Evolutionary conservation across 805 yeast genomes (phyloP).

Genomic region (Saturnispora dispora): DNA sequence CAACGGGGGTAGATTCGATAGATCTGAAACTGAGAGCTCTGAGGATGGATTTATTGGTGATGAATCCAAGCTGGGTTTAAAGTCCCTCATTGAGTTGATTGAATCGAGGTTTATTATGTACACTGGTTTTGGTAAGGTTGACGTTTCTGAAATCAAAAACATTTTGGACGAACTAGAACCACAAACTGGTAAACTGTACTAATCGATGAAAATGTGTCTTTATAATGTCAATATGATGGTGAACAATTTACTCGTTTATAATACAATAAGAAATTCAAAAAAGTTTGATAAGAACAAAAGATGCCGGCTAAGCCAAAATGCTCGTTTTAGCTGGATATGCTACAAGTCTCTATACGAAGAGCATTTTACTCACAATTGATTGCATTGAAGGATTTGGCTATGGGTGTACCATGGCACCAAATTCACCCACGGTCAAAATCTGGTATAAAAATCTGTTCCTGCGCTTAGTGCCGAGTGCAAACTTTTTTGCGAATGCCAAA

Average conservation of each 20-base stretch:
- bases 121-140: not conserved
- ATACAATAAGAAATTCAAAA: not conserved
- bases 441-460: not conserved
- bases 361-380: too few relatives aligned
- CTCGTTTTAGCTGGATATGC: too few relatives aligned
- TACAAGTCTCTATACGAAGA: too few relatives aligned
- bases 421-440: not conserved
- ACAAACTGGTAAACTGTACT: not conserved
- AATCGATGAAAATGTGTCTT: not conserved
- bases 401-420: too few relatives aligned
- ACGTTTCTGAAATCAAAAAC: not conserved
- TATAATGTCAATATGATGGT: not conserved
- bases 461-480: not conserved
- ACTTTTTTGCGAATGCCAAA: not conserved
- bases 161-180: not conserved
- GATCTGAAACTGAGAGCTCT: not conserved
- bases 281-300: not conserved
- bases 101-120: not conserved
- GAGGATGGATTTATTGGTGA: constrained; percentile 5
- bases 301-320: too few relatives aligned
- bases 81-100: constrained; percentile 7
- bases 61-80: constrained; percentile 11
- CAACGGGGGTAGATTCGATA: constrained; percentile 5
- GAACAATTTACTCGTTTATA: not conserved
- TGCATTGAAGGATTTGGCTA: too few relatives aligned